Percentiles rank a stretch among this genome's conserved stretches.
These are phyloP conservation scores for Malus orientalis DNA, from an alignment of 306 rosid species.

Conservation along the genomic window DNA sequence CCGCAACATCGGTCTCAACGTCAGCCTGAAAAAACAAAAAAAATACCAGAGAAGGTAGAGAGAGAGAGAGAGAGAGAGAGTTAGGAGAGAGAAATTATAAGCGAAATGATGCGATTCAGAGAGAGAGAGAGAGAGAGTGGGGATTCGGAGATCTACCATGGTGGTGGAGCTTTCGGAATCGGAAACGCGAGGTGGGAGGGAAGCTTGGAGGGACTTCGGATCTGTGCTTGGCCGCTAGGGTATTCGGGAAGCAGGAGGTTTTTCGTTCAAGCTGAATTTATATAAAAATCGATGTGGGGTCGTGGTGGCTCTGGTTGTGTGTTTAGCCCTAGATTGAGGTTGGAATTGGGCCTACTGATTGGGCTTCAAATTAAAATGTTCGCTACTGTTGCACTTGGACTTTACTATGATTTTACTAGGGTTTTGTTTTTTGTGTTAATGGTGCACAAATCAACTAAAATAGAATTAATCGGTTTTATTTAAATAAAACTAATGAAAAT, in stretches of 20 bases:
- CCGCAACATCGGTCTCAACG: conserved; percentile 53
- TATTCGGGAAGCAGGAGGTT: background rate
- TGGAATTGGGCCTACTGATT: background rate
- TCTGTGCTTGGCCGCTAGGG: conserved; percentile 34
- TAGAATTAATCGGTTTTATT: too few species aligned
- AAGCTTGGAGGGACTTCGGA: background rate
- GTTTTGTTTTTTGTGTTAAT: too few species aligned
- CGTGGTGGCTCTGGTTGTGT: background rate
- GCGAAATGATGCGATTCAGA: background rate
- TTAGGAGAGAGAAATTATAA: background rate
- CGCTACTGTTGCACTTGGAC: background rate
- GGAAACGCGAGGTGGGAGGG: background rate
- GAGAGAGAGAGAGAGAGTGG: too few species aligned
- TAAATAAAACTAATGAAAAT: too few species aligned
- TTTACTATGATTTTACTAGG: background rate
- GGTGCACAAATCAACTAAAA: too few species aligned
- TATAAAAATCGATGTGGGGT: background rate
- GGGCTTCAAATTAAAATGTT: background rate
- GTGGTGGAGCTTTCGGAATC: conserved; percentile 12
- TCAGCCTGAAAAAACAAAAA: conserved; percentile 48
- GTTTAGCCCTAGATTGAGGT: background rate
- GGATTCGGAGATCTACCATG: conserved; percentile 21
- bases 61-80: background rate
- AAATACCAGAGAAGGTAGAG: background rate
- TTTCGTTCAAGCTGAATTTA: background rate